phyloP scores from a whole-genome alignment of 1,139 yeast genomes.

The Kazachstania sp. region DNA sequence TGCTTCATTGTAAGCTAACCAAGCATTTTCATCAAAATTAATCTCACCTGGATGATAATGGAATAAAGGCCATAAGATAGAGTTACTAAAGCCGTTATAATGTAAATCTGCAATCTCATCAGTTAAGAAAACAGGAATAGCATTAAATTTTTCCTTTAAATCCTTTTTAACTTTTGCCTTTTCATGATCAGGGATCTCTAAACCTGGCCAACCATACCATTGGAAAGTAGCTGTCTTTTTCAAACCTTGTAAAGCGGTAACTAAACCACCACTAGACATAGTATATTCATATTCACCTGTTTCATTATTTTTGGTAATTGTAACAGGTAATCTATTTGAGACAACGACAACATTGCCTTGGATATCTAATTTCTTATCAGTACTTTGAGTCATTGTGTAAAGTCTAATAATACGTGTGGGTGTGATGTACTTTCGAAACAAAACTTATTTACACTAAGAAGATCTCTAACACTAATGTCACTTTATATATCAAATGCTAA shows the following conservation, averaged over 20 bases:
- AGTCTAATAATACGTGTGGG: too few species aligned
- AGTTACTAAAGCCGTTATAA: conserved; percentile 90
- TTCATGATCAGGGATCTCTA: conserved; percentile 76
- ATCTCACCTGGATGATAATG: conserved; percentile 99
- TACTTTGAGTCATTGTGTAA: background rate
- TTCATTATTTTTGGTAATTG: conserved; percentile 56
- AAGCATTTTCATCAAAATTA: conserved; percentile 94
- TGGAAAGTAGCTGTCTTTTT: conserved; percentile 79
- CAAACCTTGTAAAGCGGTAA: conserved; percentile 88
- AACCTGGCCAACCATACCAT: conserved; percentile 99
- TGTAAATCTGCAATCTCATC: conserved; percentile 92
- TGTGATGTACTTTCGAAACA: too few species aligned
- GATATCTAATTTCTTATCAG: conserved; percentile 1
- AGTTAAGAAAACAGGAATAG: conserved; percentile 80
- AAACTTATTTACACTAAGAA: too few species aligned
- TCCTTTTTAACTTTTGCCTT: conserved; percentile 62
- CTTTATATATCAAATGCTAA: too few species aligned
- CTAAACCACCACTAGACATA: conserved; percentile 97
- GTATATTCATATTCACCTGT: conserved; percentile 61
- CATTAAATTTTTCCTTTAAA: conserved; percentile 67
- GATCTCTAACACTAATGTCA: too few species aligned
- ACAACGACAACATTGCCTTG: conserved; percentile 78
- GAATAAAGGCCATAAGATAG: conserved; percentile 93
- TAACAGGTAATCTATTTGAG: conserved; percentile 90
- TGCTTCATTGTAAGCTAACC: conserved; percentile 97